These are phyloP conservation scores for Dioscorea dumetorum DNA, from an alignment of 106 monocot species.

Conservation along the genomic window DNA sequence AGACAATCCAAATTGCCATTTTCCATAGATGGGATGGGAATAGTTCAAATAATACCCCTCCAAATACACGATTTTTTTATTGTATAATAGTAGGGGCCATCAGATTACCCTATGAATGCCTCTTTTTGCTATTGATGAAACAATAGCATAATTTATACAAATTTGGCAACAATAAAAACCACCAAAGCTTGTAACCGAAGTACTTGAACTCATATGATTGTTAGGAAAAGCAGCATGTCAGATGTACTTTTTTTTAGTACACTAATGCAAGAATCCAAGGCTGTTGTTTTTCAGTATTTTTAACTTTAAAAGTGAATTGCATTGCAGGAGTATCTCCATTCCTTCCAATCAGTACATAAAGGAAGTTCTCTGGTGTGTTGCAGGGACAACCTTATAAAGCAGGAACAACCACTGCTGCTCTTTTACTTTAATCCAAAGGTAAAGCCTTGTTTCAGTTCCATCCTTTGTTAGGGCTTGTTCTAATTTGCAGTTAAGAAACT, in stretches of 20 bases:
- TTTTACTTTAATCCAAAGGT: slow-evolving; percentile 16
- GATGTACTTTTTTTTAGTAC: neutral
- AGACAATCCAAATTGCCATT: neutral
- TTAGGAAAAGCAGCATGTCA: neutral
- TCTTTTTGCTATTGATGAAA: too few species aligned
- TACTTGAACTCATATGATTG: neutral
- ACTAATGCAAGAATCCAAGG: neutral
- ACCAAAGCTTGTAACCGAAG: too few species aligned
- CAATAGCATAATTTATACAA: too few species aligned
- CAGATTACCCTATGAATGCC: too few species aligned
- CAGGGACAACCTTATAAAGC: slow-evolving; percentile 12
- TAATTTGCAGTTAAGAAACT: too few species aligned
- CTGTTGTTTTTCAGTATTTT: neutral
- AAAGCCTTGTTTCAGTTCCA: neutral
- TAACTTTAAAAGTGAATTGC: neutral
- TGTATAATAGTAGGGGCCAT: too few species aligned
- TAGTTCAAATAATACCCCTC: too few species aligned
- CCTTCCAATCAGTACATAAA: neutral
- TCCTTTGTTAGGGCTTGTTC: too few species aligned
- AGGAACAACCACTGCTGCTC: slow-evolving; percentile 2
- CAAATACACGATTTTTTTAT: too few species aligned
- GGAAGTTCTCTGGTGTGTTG: neutral
- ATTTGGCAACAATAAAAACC: too few species aligned
- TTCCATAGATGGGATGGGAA: neutral
- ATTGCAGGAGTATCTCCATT: neutral